phyloP scores from a whole-genome alignment of 2,329 filamentous ascomycete species.

The Ceratocystis alfenasii region DNA sequence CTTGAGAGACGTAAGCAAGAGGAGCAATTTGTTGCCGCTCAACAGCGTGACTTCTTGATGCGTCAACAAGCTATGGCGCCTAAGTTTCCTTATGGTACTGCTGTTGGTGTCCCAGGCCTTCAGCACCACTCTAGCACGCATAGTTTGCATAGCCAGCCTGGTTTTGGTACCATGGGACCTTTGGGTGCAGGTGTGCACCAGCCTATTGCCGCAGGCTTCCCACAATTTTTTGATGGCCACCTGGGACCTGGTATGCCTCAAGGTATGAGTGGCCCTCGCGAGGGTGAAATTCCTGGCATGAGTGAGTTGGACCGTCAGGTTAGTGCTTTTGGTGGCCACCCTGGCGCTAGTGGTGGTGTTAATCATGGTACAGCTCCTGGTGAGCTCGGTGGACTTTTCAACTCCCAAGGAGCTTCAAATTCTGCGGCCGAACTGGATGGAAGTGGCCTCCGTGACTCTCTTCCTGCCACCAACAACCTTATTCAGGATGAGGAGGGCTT shows the following conservation, averaged over 20 bases:
- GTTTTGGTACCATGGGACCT: slow-evolving; percentile 91
- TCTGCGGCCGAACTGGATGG: neutral
- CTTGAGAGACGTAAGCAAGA: slow-evolving; percentile 93
- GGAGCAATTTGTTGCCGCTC: slow-evolving; percentile 91
- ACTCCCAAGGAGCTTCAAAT: neutral
- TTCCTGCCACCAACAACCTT: slow-evolving; percentile 41
- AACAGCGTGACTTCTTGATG: slow-evolving; percentile 84
- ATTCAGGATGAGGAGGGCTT: slow-evolving; percentile 47
- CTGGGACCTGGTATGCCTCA: slow-evolving; percentile 12
- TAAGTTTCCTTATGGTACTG: slow-evolving; percentile 44
- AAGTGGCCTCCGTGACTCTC: slow-evolving; percentile 21
- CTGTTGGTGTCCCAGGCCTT: slow-evolving; percentile 33
- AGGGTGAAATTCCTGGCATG: slow-evolving; percentile 64
- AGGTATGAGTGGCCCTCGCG: slow-evolving; percentile 27
- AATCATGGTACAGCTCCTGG: slow-evolving; percentile 25
- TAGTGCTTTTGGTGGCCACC: slow-evolving; percentile 29
- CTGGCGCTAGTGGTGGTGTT: neutral
- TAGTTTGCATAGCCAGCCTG: slow-evolving; percentile 92
- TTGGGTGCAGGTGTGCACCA: slow-evolving; percentile 40
- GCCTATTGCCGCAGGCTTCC: slow-evolving; percentile 17
- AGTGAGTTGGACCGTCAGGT: slow-evolving; percentile 42
- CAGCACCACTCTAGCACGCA: slow-evolving; percentile 94
- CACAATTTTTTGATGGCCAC: slow-evolving; percentile 13
- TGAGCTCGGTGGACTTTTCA: slow-evolving; percentile 17
- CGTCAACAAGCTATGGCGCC: slow-evolving; percentile 55